Base-by-base conservation (phyloP, 1,284 basidiomycete genomes). In the Laetiporus sulphureus region DNA sequence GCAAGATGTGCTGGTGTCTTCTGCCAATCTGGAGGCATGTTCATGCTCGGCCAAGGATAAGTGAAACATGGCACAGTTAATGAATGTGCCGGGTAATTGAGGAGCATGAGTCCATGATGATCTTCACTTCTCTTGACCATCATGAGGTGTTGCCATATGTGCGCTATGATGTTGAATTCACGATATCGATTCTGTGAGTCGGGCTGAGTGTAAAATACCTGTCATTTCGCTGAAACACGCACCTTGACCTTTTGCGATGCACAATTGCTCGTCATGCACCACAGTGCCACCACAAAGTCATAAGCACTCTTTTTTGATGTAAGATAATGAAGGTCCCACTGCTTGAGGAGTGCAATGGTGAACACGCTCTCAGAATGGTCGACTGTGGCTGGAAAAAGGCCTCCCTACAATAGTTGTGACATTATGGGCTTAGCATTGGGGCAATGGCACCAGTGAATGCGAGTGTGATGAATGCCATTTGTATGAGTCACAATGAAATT, bases 261-360 rank as follows among this genome's bases (percentile, higher is more conserved):
- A 2, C 16, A 21, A 22, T 39, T 39, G 22, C 31, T 23, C 13
- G 37, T 30, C 16, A 39, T 25, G 6, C 37, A 19, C 3, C 29
- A 22, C 18, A 39, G 20, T 3, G 37, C 37, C 4, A 18, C 18
- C 20, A 31, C 18, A 15, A 5, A 39, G 29, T 39, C 29, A 23
- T 39, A 39, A 3, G 37, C 24, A 16, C 37, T 27, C 29, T 39
- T 39, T 13, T 39, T 39, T 19, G 37, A 39, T 4, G 22, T 12
- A 5, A 39, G 37, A 13, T 21, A 30, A 15, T 39, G 37, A 13
- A 32, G 3, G 19, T 39, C 18, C 37, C 37, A 39, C 18, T 39
- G 18, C 8, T 23, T 19, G 3, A 39, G 27, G 2, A 39, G 16
- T 16, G 20, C 25, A 19, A 39, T 19, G 4, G 27, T 39, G 29